Evolutionary conservation across 139 green algal species (phyloP), one percentile per base, ranked within the genome.

Genomic region (Bryopsis sp.): DNA sequence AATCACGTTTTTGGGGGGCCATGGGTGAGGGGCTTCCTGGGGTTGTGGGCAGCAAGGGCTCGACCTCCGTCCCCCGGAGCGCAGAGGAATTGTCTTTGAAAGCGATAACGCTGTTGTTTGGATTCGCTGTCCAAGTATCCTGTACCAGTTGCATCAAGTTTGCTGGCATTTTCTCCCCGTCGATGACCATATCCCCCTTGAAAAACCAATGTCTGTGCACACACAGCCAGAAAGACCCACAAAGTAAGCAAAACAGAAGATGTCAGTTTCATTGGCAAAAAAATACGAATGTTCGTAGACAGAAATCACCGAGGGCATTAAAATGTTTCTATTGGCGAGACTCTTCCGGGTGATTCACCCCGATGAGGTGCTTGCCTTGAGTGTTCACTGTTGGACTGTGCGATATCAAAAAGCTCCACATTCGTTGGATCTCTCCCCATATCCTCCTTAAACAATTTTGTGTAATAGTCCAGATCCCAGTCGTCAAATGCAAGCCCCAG

Each of bases 341-440:
- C n/a, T n/a, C n/a, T n/a, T n/a, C n/a, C n/a, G n/a, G n/a, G n/a
- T n/a, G n/a, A n/a, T n/a, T n/a, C n/a, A n/a, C n/a, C n/a, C n/a
- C n/a, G n/a, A n/a, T n/a, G n/a, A n/a, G n/a, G n/a, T n/a, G n/a
- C n/a, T n/a, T n/a, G n/a, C 43, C 70, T 48, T 22, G 71, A 83
- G 82, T 95, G 89, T 76, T 95, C 89, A 50, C 68, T 84, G 80
- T 92, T 97, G 73, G 82, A 93, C 84, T 98, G 94, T 22, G 88
- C 94, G 33, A 99, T 97, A 85, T 99, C 94, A 75, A 99, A 99
- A 0, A 99, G 90, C 85, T 99, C 94, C 39, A 99, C 94, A 66
- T 94, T 97, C 59, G 94, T 99, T 69, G 94, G 94, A 83, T 99
- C 81, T 28, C 94, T 83, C 60, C 86, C 85, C 74, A 99, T 87